Evolutionary conservation across 805 yeast genomes (phyloP), one percentile per base, ranked within the genome.

Genomic region (Ogataea nakhonphanomensis): DNA sequence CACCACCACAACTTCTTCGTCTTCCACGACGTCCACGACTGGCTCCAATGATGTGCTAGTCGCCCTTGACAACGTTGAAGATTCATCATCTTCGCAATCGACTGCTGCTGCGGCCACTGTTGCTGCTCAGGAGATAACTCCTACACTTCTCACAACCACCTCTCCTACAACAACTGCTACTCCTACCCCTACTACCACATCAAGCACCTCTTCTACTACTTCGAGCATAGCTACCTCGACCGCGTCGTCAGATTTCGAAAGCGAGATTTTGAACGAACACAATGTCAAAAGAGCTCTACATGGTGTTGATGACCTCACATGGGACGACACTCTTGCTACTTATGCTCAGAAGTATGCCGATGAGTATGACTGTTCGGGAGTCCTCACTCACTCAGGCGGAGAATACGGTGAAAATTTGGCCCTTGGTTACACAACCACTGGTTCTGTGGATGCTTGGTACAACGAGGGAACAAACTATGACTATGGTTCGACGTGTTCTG

Each of bases 361-460:
- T 33, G 39, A 61, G 23, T 73, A 74, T 53, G 71, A 70, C 34
- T 80, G 85, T 56, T 74, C 80, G 7, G 87, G 84, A 48, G 62
- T 67, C 39, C 67, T 84, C 50, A 61, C 70, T 12, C 91, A 84
- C 63, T 79, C 88, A 14, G 68, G 71, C 26, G 81, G 84, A 26
- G 69, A 70, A 14, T 81, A 80, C 58, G 93, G 93, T 65, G 91
- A 84, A 59, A 84, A 84, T 65, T 69, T 84, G 49, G 90, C 89
- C 12, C 73, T 78, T 29, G 91, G 88, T 45, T 81, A 71, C 62
- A 49, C 71, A 53, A 72, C 72, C 50, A 59, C 70, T 9, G 79
- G 76, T 23, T 55, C 69, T 22, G 84, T 82, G 28, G 81, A 80
- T 45, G 79, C 83, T 30, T 84, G 93, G 93, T 84, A 84, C 63